Evolutionary conservation across 768 basidiomycete genomes (phyloP).

Genomic region (Boletus eberwhitei): DNA sequence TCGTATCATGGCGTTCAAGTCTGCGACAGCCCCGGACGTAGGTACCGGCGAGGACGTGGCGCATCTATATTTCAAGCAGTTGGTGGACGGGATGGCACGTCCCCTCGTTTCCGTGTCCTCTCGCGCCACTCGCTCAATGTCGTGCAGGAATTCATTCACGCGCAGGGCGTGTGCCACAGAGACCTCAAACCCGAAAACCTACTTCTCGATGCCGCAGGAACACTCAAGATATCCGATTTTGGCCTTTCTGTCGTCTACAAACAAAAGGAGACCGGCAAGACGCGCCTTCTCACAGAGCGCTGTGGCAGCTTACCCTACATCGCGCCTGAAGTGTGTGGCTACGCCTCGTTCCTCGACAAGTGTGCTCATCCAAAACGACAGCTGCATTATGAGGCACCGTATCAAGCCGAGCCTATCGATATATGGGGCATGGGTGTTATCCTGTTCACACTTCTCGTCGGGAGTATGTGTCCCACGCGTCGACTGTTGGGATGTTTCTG

Average conservation of each 20-base stretch:
- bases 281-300: slow-evolving; percentile 68
- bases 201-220: slow-evolving; percentile 77
- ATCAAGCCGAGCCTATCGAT: slow-evolving; percentile 90
- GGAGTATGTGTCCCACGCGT: slow-evolving; percentile 56
- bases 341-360: not conserved
- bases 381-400: slow-evolving; percentile 66
- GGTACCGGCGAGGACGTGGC: slow-evolving; percentile 86
- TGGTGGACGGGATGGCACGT: slow-evolving; percentile 78
- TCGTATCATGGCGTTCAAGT: not conserved
- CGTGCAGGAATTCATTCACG: slow-evolving; percentile 75
- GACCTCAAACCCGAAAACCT: slow-evolving; percentile 98
- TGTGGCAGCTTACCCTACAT: slow-evolving; percentile 95
- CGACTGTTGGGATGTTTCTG: not conserved
- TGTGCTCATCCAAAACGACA: slow-evolving; percentile 25
- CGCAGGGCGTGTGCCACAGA: slow-evolving; percentile 89
- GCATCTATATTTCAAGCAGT: slow-evolving; percentile 85
- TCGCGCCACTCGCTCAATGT: not conserved
- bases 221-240: slow-evolving; percentile 93
- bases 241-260: slow-evolving; percentile 89
- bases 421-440: slow-evolving; percentile 97
- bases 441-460: slow-evolving; percentile 83
- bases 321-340: slow-evolving; percentile 75
- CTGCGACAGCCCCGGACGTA: slow-evolving; percentile 73
- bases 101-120: not conserved
- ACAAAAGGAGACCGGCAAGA: slow-evolving; percentile 77